Percentiles rank a stretch among this genome's conserved stretches.
Evolutionary conservation across 805 yeast species (phyloP).

Genomic region (Ogataea nonfermentans): DNA sequence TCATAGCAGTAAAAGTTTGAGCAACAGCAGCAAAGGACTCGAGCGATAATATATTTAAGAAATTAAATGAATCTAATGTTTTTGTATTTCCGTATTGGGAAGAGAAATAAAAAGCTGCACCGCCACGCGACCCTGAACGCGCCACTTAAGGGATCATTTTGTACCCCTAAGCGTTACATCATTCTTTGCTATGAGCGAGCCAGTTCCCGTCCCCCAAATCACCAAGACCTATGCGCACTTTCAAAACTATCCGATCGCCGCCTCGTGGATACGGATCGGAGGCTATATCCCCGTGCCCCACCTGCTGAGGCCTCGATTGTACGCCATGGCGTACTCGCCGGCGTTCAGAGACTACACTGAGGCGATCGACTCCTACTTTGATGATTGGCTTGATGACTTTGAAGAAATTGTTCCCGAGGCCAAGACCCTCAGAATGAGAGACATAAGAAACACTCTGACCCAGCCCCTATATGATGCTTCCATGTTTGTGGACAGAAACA

Average conservation of each 20-base stretch:
- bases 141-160: constrained; percentile 1
- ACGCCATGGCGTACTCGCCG: constrained; percentile 27
- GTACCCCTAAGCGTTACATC: no score
- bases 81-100: constrained; percentile 21
- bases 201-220: constrained; percentile 17
- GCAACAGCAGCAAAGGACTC: no score
- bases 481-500: constrained; percentile 35
- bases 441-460: constrained; percentile 46
- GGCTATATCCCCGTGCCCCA: constrained; percentile 29
- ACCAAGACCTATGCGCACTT: constrained; percentile 41
- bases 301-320: constrained; percentile 24
- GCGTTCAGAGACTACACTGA: constrained; percentile 22
- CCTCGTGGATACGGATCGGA: constrained; percentile 32
- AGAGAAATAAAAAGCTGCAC: not conserved
- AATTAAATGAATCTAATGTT: constrained; percentile 10
- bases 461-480: constrained; percentile 51
- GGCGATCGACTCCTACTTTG: constrained; percentile 49
- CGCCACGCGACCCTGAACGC: not conserved
- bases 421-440: constrained; percentile 51
- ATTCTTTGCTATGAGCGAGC: constrained; percentile 1
- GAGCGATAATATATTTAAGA: no score
- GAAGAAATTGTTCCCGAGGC: constrained; percentile 61
- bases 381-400: constrained; percentile 50
- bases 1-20: constrained; percentile 14
- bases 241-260: constrained; percentile 46